Evolutionary conservation across 225 moss, liverwort and hornwort genomes (phyloP).

Genomic region (Bryum argenteum): DNA sequence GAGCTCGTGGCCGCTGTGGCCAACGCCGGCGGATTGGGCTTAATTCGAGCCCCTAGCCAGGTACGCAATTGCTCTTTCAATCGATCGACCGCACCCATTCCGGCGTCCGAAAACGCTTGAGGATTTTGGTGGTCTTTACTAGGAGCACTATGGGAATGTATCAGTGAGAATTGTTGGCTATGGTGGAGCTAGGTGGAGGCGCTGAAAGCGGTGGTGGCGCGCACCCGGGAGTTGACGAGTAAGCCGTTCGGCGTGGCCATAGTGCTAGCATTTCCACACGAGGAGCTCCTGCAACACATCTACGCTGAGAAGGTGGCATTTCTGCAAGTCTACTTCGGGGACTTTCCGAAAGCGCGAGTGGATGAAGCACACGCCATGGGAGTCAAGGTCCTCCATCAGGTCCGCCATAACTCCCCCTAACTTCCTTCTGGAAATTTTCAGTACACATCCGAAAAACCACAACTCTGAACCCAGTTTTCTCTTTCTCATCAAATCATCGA

Average conservation of each 20-base stretch:
- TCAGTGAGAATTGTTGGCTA: constrained; percentile 2
- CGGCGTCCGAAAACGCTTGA: no score
- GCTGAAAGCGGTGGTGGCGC: constrained; percentile 52
- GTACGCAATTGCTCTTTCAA: not conserved
- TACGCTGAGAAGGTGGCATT: constrained; percentile 65
- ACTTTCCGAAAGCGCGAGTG: constrained; percentile 65
- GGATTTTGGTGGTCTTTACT: no score
- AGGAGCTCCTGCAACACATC: constrained; percentile 49
- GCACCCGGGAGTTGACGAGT: constrained; percentile 65
- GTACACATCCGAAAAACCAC: no score
- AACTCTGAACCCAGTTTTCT: no score
- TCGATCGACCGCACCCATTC: no score
- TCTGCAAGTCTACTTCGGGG: constrained; percentile 73
- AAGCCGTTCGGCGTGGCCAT: constrained; percentile 72
- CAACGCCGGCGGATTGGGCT: constrained; percentile 76
- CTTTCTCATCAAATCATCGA: no score
- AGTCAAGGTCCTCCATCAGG: constrained; percentile 79
- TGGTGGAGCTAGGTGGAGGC: constrained; percentile 39
- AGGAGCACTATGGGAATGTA: no score
- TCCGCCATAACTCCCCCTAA: constrained; percentile 17
- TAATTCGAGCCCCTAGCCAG: constrained; percentile 66
- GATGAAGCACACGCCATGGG: constrained; percentile 64
- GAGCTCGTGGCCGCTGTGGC: constrained; percentile 81
- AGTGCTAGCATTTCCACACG: constrained; percentile 62
- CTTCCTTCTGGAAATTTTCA: not conserved